phyloP scores from a whole-genome alignment of 352 stramenopile genomes.

The Pythium vanterpoolii region DNA sequence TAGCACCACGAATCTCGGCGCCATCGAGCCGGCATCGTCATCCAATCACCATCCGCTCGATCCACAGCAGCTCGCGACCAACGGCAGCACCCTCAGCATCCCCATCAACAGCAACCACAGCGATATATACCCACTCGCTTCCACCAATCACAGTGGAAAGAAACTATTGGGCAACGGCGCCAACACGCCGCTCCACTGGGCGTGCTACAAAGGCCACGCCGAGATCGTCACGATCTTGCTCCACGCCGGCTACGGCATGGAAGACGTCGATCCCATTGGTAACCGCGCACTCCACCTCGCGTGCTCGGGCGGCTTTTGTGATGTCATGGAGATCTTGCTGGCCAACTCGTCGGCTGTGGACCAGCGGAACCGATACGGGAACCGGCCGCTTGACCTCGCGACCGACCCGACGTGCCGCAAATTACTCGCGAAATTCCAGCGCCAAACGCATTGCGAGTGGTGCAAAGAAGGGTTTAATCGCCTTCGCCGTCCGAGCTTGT shows the following conservation, averaged over 20 bases:
- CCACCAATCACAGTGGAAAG: no score
- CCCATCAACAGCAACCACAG: neutral
- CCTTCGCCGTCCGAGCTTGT: conserved; percentile 64
- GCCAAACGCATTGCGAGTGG: conserved; percentile 60
- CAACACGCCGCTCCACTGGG: conserved; percentile 84
- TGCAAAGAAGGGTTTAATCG: conserved; percentile 74
- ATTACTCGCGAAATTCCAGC: conserved; percentile 58
- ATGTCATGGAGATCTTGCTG: conserved; percentile 70
- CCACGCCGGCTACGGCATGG: conserved; percentile 57
- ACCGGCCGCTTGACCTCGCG: conserved; percentile 64
- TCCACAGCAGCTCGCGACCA: conserved; percentile 1
- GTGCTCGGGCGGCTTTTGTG: conserved; percentile 58
- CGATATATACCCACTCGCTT: neutral
- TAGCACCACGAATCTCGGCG: conserved; percentile 17
- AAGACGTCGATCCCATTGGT: conserved; percentile 62
- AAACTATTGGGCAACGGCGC: conserved; percentile 25
- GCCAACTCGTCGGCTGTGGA: conserved; percentile 57
- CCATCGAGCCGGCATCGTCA: neutral
- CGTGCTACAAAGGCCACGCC: conserved; percentile 77
- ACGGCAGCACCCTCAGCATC: conserved; percentile 16
- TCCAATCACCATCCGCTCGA: conserved; percentile 9
- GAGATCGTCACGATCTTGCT: conserved; percentile 67
- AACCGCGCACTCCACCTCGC: conserved; percentile 76
- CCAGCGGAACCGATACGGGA: conserved; percentile 71
- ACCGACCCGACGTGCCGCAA: conserved; percentile 59